phyloP scores from a whole-genome alignment of 208 protist genomes.

The Kentomonas sorsogonicus region DNA sequence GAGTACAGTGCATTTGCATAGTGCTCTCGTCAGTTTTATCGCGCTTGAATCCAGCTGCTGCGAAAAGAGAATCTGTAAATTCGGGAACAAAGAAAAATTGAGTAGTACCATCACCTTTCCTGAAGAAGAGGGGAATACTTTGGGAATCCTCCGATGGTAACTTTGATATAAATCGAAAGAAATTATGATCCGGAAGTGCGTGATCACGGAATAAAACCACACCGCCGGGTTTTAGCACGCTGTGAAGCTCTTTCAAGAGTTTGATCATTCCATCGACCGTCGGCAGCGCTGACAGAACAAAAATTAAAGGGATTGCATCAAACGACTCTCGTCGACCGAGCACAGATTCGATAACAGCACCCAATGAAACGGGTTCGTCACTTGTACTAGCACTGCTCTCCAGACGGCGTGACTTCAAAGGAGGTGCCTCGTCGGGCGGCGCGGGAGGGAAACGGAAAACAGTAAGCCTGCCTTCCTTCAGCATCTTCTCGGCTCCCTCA shows the following conservation, averaged over 20 bases:
- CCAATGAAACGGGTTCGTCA: too few relatives aligned
- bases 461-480: slow-evolving; percentile 12
- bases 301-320: slow-evolving; percentile 63
- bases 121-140: slow-evolving; percentile 40
- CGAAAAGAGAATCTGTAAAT: slow-evolving; percentile 39
- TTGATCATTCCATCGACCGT: slow-evolving; percentile 47
- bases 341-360: slow-evolving; percentile 3
- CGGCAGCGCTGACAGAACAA: slow-evolving; percentile 76
- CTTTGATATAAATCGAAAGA: slow-evolving; percentile 70
- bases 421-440: not conserved
- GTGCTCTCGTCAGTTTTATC: slow-evolving; percentile 19
- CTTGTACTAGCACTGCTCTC: not conserved
- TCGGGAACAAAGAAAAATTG: slow-evolving; percentile 72
- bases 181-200: slow-evolving; percentile 70
- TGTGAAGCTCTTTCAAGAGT: slow-evolving; percentile 32
- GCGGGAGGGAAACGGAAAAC: slow-evolving; percentile 43
- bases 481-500: slow-evolving; percentile 28
- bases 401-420: not conserved
- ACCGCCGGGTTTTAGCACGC: slow-evolving; percentile 38
- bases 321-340: slow-evolving; percentile 15
- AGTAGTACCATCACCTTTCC: slow-evolving; percentile 67
- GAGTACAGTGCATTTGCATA: slow-evolving; percentile 74
- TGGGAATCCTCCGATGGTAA: slow-evolving; percentile 15
- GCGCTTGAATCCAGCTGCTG: slow-evolving; percentile 32
- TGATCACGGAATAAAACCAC: slow-evolving; percentile 74